phyloP scores from a whole-genome alignment of 768 basidiomycete genomes.

The Filobasidium floriforme region DNA sequence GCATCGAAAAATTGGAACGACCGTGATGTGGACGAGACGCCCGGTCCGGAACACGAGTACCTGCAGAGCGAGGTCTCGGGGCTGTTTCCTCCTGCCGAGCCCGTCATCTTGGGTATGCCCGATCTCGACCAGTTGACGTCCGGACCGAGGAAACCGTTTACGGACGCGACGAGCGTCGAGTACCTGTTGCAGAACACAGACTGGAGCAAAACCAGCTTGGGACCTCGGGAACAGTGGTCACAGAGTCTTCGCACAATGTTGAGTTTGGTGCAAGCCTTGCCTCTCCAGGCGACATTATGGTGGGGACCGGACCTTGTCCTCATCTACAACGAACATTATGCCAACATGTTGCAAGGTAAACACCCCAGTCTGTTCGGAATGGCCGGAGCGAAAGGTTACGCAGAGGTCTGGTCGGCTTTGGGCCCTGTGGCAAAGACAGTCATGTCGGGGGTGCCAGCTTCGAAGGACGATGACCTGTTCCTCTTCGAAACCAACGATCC shows the following conservation, averaged over 20 bases:
- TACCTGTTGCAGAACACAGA: conserved; percentile 32
- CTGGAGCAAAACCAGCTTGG: conserved; percentile 38
- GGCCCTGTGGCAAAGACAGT: conserved; percentile 38
- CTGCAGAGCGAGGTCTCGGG: conserved; percentile 1
- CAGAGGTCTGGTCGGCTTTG: conserved; percentile 36
- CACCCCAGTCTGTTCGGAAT: conserved; percentile 42
- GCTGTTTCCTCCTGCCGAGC: conserved; percentile 14
- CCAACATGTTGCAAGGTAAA: conserved; percentile 35
- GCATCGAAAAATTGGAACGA: neutral
- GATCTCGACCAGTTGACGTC: conserved; percentile 14
- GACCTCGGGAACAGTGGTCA: conserved; percentile 34
- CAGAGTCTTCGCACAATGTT: conserved; percentile 34
- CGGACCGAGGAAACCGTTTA: conserved; percentile 1
- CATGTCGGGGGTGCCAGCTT: conserved; percentile 35
- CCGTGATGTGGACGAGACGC: neutral
- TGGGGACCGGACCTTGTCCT: conserved; percentile 40
- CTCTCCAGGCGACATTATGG: conserved; percentile 36
- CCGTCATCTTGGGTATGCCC: conserved; percentile 13
- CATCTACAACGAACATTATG: conserved; percentile 40
- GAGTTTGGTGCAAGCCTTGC: conserved; percentile 17
- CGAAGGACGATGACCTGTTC: conserved; percentile 35
- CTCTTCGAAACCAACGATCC: conserved; percentile 13
- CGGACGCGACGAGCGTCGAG: conserved; percentile 11
- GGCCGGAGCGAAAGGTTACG: conserved; percentile 36
- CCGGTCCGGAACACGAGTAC: neutral